Percentiles rank a stretch among this genome's conserved stretches.
phyloP scores from a whole-genome alignment of 2,329 filamentous ascomycete genomes.

The Aspergillus fructus region DNA sequence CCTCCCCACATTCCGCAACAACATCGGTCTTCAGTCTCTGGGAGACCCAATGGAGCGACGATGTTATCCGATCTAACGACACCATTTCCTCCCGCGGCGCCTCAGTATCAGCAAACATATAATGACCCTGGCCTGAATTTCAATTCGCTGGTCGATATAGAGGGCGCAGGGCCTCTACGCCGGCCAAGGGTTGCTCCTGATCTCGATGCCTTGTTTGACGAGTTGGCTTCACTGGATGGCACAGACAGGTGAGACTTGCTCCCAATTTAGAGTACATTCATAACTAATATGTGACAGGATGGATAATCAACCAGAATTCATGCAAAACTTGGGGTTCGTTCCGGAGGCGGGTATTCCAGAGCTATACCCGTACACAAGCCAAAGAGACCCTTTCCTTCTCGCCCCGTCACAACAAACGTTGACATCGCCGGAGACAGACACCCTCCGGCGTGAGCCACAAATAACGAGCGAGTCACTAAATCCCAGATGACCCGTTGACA shows the following conservation, averaged over 20 bases:
- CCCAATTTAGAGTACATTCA: background rate
- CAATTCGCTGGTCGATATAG: slow-evolving; percentile 30
- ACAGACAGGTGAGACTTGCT: slow-evolving; percentile 42
- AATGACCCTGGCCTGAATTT: slow-evolving; percentile 29
- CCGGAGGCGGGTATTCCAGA: slow-evolving; percentile 38
- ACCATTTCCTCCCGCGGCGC: slow-evolving; percentile 19
- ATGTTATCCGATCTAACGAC: slow-evolving; percentile 25
- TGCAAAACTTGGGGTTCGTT: slow-evolving; percentile 40
- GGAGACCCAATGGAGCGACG: slow-evolving; percentile 20
- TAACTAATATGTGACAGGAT: slow-evolving; percentile 21
- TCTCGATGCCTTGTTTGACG: slow-evolving; percentile 56
- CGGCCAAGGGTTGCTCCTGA: slow-evolving; percentile 36
- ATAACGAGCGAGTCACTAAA: slow-evolving; percentile 8
- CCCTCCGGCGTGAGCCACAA: slow-evolving; percentile 24
- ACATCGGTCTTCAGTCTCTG: slow-evolving; percentile 18
- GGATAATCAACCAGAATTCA: slow-evolving; percentile 38
- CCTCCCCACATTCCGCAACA: slow-evolving; percentile 17
- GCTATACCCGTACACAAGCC: slow-evolving; percentile 34
- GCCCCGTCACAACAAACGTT: slow-evolving; percentile 30
- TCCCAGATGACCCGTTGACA: slow-evolving; percentile 7
- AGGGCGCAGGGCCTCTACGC: slow-evolving; percentile 27
- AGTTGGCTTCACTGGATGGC: slow-evolving; percentile 57
- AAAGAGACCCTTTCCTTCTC: slow-evolving; percentile 35
- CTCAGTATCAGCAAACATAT: slow-evolving; percentile 28
- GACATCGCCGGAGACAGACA: slow-evolving; percentile 18